Conservation (phyloP, 768 basidiomycete species). For the Suillus variegatus region DNA sequence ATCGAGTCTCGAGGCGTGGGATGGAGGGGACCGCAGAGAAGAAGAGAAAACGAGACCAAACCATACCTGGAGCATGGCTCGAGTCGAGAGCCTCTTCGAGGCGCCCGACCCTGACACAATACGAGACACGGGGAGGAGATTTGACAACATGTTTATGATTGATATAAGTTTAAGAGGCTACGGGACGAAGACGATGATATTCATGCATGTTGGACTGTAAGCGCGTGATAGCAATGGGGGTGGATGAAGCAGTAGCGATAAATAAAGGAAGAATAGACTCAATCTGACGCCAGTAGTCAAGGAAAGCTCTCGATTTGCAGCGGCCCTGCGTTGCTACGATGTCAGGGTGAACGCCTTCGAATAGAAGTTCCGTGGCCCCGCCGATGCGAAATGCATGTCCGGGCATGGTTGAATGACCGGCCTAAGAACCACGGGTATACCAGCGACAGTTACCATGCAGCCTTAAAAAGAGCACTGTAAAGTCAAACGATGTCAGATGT, state of each 20-base stretch:
- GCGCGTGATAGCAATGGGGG: too few relatives aligned
- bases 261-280: constrained; percentile 2
- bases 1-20: neutral
- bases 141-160: too few relatives aligned
- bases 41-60: neutral
- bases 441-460: too few relatives aligned
- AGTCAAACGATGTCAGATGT: too few relatives aligned
- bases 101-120: neutral
- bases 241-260: too few relatives aligned
- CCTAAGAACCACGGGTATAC: too few relatives aligned
- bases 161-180: too few relatives aligned
- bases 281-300: constrained; percentile 15
- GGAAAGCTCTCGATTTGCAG: constrained; percentile 33
- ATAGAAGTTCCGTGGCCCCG: constrained; percentile 30
- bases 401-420: too few relatives aligned
- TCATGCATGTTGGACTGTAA: neutral
- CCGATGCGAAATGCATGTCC: constrained; percentile 24
- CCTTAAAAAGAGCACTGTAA: too few relatives aligned
- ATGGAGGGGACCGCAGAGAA: neutral
- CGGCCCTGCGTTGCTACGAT: constrained; percentile 30
- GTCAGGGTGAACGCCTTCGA: constrained; percentile 32
- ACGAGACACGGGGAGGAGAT: too few relatives aligned
- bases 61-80: neutral
- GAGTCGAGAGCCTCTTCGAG: neutral
- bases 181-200: neutral